Evolutionary conservation across 495 filamentous ascomycete species (phyloP), one percentile per base, ranked within the genome.

Genomic region (Xanthoparmelia taractica): DNA sequence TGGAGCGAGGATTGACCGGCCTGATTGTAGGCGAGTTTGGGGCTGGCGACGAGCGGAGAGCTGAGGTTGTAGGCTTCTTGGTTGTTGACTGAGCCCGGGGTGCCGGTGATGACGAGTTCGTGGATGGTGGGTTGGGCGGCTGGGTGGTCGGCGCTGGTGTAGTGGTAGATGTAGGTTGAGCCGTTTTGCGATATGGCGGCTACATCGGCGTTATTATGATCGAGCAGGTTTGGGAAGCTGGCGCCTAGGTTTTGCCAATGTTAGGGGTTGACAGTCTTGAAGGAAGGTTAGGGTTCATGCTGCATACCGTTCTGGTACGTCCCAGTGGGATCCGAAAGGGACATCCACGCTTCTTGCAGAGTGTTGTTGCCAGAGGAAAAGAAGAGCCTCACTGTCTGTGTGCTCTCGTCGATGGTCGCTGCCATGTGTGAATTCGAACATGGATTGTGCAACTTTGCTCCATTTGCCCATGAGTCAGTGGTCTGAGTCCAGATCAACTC

Each of bases 401-500:
- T 48, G 29, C 56, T 66, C 11, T 68, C 60, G 31, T 68, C 66
- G 36, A 68, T 59, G 25, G 64, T 63, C 1, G 64, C 66, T 12
- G 64, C 59, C 20, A 68, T 23, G 23, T 66, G 60, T 8, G 66
- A 68, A 58, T 58, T 66, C 29, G 66, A 60, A 36, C 50, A 63
- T 2, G 57, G 55, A 37, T 58, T 40, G 12, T 20, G 45, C 36
- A 68, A 52, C 18, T 48, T 61, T 25, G 55, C 60, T 7, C 66
- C 68, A 27, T 61, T 38, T 0, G 34, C 17, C 68, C 68, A 70
- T 7, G 54, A 43, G 58, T 70, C 68, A 18, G 52, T 66, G 20
- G 25, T 57, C 63, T 68, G 66, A 20, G n/a, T 64, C 68, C 68
- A 70, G 17, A 70, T 60, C 61, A 67, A 34, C 40, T 70, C 68